Conservation (phyloP, 306 rosid genomes). For the Gastrolobium villosum region DNA sequence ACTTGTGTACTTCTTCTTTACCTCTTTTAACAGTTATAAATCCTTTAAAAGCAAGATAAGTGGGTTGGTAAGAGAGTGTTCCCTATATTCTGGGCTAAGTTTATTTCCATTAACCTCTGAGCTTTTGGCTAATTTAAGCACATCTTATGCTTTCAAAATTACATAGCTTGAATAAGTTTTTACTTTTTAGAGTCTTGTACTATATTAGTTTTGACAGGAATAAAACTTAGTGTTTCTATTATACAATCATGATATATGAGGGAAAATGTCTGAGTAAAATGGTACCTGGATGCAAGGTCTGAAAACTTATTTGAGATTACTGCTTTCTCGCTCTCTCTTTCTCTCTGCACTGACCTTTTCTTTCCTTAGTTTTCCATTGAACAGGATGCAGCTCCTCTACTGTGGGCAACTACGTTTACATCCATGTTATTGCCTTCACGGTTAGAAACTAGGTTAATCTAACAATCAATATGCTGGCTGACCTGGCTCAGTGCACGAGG, state of each 20-base stretch:
- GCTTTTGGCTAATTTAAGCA: neutral
- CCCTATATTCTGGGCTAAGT: neutral
- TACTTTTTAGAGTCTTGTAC: neutral
- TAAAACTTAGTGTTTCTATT: neutral
- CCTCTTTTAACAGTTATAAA: neutral
- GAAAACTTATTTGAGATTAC: neutral
- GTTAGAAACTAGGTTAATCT: constrained; percentile 1
- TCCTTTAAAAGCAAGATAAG: neutral
- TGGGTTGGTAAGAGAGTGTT: constrained; percentile 1
- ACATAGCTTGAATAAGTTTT: constrained; percentile 2
- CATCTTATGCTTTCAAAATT: constrained; percentile 17
- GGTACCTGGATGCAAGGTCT: neutral
- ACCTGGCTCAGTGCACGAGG: neutral
- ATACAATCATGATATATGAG: neutral
- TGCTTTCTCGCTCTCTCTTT: neutral
- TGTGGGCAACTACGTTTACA: neutral
- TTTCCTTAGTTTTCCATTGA: neutral
- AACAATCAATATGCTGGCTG: neutral
- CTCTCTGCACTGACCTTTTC: neutral
- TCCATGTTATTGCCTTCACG: too few species aligned
- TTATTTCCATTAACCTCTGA: neutral
- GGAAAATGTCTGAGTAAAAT: neutral
- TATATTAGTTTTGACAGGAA: neutral
- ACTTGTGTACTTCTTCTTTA: neutral
- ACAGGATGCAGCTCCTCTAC: neutral